These are phyloP conservation scores for Aspergillus sp. DNA, from an alignment of 2,329 filamentous ascomycete genomes.

Conservation along the genomic window DNA sequence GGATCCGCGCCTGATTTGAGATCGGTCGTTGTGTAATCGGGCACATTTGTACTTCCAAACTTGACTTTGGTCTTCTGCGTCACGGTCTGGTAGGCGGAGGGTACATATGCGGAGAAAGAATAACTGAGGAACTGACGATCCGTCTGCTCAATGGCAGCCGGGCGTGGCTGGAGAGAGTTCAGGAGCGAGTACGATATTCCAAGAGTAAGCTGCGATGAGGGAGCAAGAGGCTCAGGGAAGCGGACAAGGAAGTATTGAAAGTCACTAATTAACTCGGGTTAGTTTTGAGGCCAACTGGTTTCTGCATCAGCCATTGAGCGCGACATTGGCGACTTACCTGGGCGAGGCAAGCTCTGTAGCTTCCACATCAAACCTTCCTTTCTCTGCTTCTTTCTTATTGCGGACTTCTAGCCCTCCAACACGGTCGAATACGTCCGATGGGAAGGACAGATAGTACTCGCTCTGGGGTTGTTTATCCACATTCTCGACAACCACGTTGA, in stretches of 20 bases:
- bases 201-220: conserved; percentile 78
- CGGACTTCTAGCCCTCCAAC: conserved; percentile 87
- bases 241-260: conserved; percentile 81
- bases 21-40: conserved; percentile 74
- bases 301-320: conserved; percentile 35
- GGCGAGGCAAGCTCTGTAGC: conserved; percentile 61
- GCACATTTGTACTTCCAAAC: conserved; percentile 72
- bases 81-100: conserved; percentile 77
- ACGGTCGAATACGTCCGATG: conserved; percentile 69
- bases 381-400: conserved; percentile 78
- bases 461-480: conserved; percentile 73
- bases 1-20: conserved; percentile 66
- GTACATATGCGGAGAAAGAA: conserved; percentile 80
- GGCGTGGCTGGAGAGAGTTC: conserved; percentile 75
- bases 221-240: conserved; percentile 71
- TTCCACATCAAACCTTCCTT: conserved; percentile 68
- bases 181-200: conserved; percentile 83
- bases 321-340: conserved; percentile 56
- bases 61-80: conserved; percentile 99
- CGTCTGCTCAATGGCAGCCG: conserved; percentile 76
- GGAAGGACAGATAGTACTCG: conserved; percentile 90
- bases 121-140: conserved; percentile 85
- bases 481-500: conserved; percentile 96
- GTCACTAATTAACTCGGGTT: conserved; percentile 52
- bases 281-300: conserved; percentile 8